Base-by-base conservation (phyloP, 192 early-diverging fungal species). In the Coemansia sp. region DNA sequence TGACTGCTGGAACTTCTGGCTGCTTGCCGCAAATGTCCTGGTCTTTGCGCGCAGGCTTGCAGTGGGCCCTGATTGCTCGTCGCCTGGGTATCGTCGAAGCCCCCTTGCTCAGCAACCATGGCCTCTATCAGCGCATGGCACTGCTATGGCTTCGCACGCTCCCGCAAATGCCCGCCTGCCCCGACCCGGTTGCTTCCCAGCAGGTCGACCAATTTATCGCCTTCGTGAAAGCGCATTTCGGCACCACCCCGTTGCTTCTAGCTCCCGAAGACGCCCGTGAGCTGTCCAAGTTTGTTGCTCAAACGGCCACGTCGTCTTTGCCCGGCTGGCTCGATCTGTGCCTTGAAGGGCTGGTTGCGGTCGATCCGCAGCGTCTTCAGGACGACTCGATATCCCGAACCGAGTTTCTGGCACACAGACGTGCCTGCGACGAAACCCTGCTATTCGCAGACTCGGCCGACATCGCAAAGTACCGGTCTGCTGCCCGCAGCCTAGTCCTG, bases 51-150 rank as follows among this genome's bases (percentile, higher is more conserved):
- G 18, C 62, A 38, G 74, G 63, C 7, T 36, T 77, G 53, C 40
- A 32, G 8, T 77, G 74, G 74, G 53, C 63, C 58, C 37, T 57
- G 34, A 31, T 70, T 39, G 74, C 68, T 1, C 62, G 67, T 11
- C 46, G 67, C 1, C 56, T 66, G 40, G 66, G 63, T 0, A 41
- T 70, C 1, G 53, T 77, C 14, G 67, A 70, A 17, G 67, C 67
- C 12, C 38, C 59, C 32, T 11, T 77, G 52, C 39, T 60, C 9
- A 53, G 53, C 34, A 42, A 56, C 7, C 67, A 62, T 20, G 74
- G 48, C 1, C 37, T 77, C 51, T 40, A 45, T 34, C 74, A 66
- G 60, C 51, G 60, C 0, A 40, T 77, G 20, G 67, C 58, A 0
- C 20, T 48, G 8, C 12, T 60, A 46, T 77, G 74, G 74, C 30